A percentile compares a stretch with the other conserved stretches of the same genome.
phyloP scores from a whole-genome alignment of 495 filamentous ascomycete genomes.

The Annulohypoxylon stygium region DNA sequence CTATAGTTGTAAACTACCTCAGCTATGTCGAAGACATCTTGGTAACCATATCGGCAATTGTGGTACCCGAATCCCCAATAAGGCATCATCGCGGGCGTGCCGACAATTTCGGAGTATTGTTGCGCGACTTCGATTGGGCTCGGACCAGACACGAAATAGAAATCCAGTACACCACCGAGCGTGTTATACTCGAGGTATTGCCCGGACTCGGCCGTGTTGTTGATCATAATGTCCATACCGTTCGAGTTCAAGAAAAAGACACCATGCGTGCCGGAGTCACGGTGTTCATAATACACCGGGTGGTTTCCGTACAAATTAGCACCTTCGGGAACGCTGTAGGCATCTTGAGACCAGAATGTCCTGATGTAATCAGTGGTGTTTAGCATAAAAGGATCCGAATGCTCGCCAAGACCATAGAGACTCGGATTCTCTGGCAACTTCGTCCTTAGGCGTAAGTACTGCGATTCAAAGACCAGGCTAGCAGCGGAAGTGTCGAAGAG shows the following conservation, averaged over 20 bases:
- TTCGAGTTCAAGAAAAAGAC: constrained; percentile 87
- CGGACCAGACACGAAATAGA: constrained; percentile 86
- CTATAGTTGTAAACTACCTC: constrained; percentile 87
- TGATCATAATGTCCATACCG: constrained; percentile 89
- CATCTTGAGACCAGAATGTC: constrained; percentile 84
- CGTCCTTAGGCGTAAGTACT: constrained; percentile 79
- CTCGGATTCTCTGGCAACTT: constrained; percentile 73
- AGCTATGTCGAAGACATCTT: constrained; percentile 80
- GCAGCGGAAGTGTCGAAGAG: constrained; percentile 82
- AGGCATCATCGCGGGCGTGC: constrained; percentile 80
- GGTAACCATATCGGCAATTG: constrained; percentile 83
- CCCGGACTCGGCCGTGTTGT: constrained; percentile 68
- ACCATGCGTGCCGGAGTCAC: constrained; percentile 77
- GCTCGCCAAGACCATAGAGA: constrained; percentile 82
- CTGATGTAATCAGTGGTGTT: constrained; percentile 80
- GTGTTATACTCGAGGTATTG: constrained; percentile 90
- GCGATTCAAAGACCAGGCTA: constrained; percentile 79
- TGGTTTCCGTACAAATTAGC: constrained; percentile 88
- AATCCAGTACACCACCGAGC: constrained; percentile 83
- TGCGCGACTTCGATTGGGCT: constrained; percentile 76
- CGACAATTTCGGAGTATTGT: constrained; percentile 80
- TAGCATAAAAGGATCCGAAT: constrained; percentile 78
- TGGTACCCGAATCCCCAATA: constrained; percentile 91
- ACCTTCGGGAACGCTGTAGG: constrained; percentile 64
- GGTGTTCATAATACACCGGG: constrained; percentile 87